Evolutionary conservation across 176 grass and related monocot genomes (phyloP), one percentile per base, ranked within the genome.

Genomic region (Oryza punctata): DNA sequence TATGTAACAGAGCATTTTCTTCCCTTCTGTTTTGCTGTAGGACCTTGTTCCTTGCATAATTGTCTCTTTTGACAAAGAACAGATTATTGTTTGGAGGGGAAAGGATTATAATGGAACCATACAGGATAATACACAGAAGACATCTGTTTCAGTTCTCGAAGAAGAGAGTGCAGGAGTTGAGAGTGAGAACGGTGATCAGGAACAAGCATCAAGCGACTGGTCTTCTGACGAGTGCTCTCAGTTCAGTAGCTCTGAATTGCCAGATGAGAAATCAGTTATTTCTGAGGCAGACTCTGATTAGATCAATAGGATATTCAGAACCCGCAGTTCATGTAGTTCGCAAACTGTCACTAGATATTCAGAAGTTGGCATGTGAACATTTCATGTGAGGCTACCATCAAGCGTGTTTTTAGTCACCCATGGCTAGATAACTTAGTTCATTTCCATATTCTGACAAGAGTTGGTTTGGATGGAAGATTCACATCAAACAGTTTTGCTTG

Each of bases 71-170:
- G 84, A 93, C 33, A 94, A 89, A 73, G 95, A 91, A 47, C 95
- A 97, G 75, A 97, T 97, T 81, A 81, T 97, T 67, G 54, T 94
- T 54, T 94, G 95, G 95, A 88, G 88, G 79, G 92, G 95, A 74
- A 94, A 90, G 29, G 87, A 95, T 13, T 80, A 82, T 49, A 79
- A 73, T 69, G 72, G 81, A 54, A 54, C 32, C 81, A 60, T 82
- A 47, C 23, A 88, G 2, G 69, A 82, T 72, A 45, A 76, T 67
- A 77, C 44, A 21, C 86, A 82, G 21, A 80, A 86, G 52, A 23
- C 77, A 25, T 59, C 69, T 7, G 29, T 64, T 82, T n/a, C 84
- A 26, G 73, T 35, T 70, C 45, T 72, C 61, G 86, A 85, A 43
- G 77, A 82, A 69, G 65, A 86, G 28, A 77, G 32, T 63, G 78